These are phyloP conservation scores for Mortierella antarctica DNA, from an alignment of 192 early-diverging fungal species.

Conservation along the genomic window DNA sequence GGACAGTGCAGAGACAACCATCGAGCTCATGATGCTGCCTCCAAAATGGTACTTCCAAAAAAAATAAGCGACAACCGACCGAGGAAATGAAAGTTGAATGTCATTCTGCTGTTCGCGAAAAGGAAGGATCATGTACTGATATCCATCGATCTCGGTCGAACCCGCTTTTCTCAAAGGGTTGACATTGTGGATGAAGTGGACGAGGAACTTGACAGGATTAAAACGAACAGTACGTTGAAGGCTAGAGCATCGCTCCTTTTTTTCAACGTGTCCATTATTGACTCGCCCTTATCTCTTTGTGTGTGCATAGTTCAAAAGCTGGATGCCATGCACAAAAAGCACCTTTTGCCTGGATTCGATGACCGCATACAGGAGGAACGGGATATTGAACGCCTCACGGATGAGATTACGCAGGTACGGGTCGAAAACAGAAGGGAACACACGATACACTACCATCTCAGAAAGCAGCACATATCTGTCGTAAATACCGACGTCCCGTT, in stretches of 20 bases:
- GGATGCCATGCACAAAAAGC: slow-evolving; percentile 86
- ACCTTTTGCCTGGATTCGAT: slow-evolving; percentile 94
- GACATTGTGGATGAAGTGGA: slow-evolving; percentile 92
- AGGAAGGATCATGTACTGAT: neutral
- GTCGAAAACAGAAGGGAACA: no score
- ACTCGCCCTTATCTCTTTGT: neutral
- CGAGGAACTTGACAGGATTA: slow-evolving; percentile 73
- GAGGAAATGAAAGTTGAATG: neutral
- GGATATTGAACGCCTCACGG: slow-evolving; percentile 85
- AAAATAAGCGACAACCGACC: neutral
- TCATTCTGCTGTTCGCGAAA: neutral
- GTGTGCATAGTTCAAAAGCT: slow-evolving; percentile 69
- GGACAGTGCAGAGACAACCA: slow-evolving; percentile 82
- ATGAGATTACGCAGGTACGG: slow-evolving; percentile 82
- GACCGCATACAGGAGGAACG: slow-evolving; percentile 83
- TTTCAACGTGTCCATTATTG: slow-evolving; percentile 11
- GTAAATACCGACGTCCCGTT: neutral
- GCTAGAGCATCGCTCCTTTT: neutral
- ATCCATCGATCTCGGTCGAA: neutral
- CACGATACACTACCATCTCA: no score
- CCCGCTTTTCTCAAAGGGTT: slow-evolving; percentile 65
- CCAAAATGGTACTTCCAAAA: slow-evolving; percentile 80
- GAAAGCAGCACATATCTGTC: no score
- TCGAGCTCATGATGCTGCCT: slow-evolving; percentile 89
- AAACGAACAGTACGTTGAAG: slow-evolving; percentile 63